Evolutionary conservation across 345 rosid genomes (phyloP), one percentile per base, ranked within the genome.

Genomic region (Cardamine occulta): DNA sequence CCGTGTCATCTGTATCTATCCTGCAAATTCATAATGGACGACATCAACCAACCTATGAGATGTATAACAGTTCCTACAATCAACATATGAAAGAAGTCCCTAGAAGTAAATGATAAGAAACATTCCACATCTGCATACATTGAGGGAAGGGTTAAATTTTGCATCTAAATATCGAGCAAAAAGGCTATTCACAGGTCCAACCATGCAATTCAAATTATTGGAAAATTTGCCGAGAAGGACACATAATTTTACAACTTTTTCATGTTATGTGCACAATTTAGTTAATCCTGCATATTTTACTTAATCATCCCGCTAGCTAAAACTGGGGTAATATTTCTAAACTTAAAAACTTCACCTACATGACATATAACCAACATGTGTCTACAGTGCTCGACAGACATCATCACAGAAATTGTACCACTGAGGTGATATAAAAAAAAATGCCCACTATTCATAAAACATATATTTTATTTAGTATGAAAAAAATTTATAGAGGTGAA

Each of bases 1-100:
- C 91, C 19, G 77, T 29, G 52, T 75, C 88, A 68, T 77, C 81
- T 44, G 88, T 84, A 72, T 95, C 97, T 63, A 89, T 81, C 85
- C 99, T 91, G 97, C 82, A 89, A 81, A 62, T 67, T 74, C 59
- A 74, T 49, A 39, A 40, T 48, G 69, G 74, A 77, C 5, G 54
- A 31, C 63, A 74, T 34, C 79, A 79, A 21, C 26, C 66, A 67
- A 79, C 51, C 51, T 35, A 63, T 35, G 17, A 79, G 71, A 59
- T 60, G 40, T 59, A 45, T 42, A 65, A 66, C 31, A 60, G 70
- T 14, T 63, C 55, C 37, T 31, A 61, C 21, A 44, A 62, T 44
- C 49, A 69, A 65, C 71, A 34, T 45, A 70, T 55, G 35, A 76
- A 63, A 55, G 24, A 62, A 53, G 6, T 68, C 35, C 57, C 21